Evolutionary conservation across 805 yeast species (phyloP).

Genomic region (Candida easanensis): DNA sequence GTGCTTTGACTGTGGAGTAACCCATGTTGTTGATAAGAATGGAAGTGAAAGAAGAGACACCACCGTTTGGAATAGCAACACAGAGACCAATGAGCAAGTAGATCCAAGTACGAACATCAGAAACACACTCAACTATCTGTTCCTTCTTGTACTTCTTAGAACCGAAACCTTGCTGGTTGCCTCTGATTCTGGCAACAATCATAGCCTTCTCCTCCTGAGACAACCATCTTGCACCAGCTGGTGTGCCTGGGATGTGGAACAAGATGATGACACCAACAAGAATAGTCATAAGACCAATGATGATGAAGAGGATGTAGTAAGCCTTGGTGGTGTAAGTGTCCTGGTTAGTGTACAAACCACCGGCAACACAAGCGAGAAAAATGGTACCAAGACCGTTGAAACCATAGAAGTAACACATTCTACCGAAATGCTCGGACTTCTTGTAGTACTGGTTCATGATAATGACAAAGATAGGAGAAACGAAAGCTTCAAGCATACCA

Average conservation of each 20-base stretch:
- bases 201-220: conserved; percentile 38
- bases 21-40: conserved; percentile 40
- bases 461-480: conserved; percentile 27
- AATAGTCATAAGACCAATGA: conserved; percentile 53
- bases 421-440: conserved; percentile 30
- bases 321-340: conserved; percentile 35
- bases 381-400: conserved; percentile 35
- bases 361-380: conserved; percentile 46
- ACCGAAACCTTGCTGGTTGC: conserved; percentile 44
- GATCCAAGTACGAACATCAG: conserved; percentile 41
- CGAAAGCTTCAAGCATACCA: conserved; percentile 48
- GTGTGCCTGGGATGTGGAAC: conserved; percentile 47
- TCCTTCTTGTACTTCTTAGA: conserved; percentile 35
- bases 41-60: conserved; percentile 40
- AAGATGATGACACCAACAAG: conserved; percentile 39
- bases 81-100: conserved; percentile 32
- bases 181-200: conserved; percentile 42
- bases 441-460: conserved; percentile 20
- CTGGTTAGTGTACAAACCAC: conserved; percentile 30
- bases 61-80: conserved; percentile 42
- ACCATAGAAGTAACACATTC: conserved; percentile 32
- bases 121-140: conserved; percentile 27
- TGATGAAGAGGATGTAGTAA: conserved; percentile 53
- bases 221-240: conserved; percentile 38
- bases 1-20: conserved; percentile 33